phyloP scores from a whole-genome alignment of 1,284 basidiomycete species.

The Porphyrellus sp. region DNA sequence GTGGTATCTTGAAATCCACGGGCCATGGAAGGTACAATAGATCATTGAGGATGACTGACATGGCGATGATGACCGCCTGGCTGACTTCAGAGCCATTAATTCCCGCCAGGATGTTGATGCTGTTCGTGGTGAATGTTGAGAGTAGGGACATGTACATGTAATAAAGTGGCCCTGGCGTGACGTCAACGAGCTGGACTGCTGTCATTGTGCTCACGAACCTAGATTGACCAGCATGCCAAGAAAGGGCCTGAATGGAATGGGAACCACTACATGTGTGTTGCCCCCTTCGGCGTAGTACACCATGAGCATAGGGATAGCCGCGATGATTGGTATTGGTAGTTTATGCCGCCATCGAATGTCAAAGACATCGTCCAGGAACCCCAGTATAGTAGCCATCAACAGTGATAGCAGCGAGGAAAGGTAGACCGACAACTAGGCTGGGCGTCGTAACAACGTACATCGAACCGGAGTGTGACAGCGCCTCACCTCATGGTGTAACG shows the following conservation, averaged over 20 bases:
- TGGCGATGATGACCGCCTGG: conserved; percentile 89
- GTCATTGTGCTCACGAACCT: conserved; percentile 47
- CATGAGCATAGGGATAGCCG: conserved; percentile 90
- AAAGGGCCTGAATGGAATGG: conserved; percentile 71
- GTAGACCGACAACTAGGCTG: conserved; percentile 80
- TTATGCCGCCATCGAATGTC: conserved; percentile 99
- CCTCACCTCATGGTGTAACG: conserved; percentile 84
- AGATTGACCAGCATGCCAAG: conserved; percentile 83
- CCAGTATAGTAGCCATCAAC: conserved; percentile 88
- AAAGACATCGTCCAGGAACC: conserved; percentile 96
- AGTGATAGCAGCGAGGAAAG: conserved; percentile 90
- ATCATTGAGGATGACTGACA: conserved; percentile 91
- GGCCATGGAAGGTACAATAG: conserved; percentile 88
- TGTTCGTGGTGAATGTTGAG: conserved; percentile 96
- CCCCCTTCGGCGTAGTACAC: conserved; percentile 96
- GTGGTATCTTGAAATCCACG: conserved; percentile 63
- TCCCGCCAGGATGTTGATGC: conserved; percentile 98
- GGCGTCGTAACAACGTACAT: not conserved
- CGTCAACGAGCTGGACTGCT: conserved; percentile 5
- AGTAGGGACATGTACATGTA: conserved; percentile 96
- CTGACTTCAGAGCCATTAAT: conserved; percentile 95
- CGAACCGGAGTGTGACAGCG: not conserved
- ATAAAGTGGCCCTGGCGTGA: conserved; percentile 77
- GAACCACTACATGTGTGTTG: conserved; percentile 92
- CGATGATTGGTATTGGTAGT: conserved; percentile 93